Base-by-base conservation (phyloP, 2,329 filamentous ascomycete species). In the Neofusicoccum sp. region DNA sequence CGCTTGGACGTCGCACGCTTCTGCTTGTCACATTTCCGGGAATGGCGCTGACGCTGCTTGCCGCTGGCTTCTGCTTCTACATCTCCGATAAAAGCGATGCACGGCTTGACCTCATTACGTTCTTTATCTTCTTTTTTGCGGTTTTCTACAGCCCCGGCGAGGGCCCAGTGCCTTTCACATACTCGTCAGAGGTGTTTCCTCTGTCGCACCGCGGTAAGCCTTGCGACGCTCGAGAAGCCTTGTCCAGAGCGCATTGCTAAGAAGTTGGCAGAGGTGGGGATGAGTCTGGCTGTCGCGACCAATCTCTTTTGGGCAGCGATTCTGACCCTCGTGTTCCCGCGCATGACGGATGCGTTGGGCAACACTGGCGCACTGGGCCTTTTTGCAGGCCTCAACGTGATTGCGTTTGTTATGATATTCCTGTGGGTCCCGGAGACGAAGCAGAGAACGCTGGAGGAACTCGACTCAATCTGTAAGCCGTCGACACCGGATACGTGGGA, bases 31-130 rank as follows among this genome's bases (percentile, higher is more conserved):
- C 79, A 1, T 80, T 80, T 66, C 79, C 79, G 0, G 63, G 77
- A 1, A 80, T 81, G 78, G 71, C 70, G 40, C 75, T 82, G 12
- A 80, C 80, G 66, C 72, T 82, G 4, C 76, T 84, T 49, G 79
- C 80, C 61, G 77, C 77, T 6, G 68, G 80, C 71, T 69, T 78
- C 11, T 77, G 73, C 6, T 68, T 79, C 33, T 72, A 73, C 30
- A 67, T 72, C 64, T 58, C 12, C 56, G 53, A 67, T 62, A 67
- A 69, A 51, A 58, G 48, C 61, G 65, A 70, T 6, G 48, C 61
- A 9, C 61, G 64, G 2, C 61, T 67, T 6, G 73, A 67, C 38
- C 71, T 67, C 28, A 72, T 79, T 33, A 75, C 75, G 8, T 69
- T 72, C 1, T 74, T 73, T 60, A 72, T 78, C 51, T 84, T 78